These are phyloP conservation scores for Nothomitra cinnamomea DNA, from an alignment of 2,329 filamentous ascomycete genomes.

Conservation along the genomic window DNA sequence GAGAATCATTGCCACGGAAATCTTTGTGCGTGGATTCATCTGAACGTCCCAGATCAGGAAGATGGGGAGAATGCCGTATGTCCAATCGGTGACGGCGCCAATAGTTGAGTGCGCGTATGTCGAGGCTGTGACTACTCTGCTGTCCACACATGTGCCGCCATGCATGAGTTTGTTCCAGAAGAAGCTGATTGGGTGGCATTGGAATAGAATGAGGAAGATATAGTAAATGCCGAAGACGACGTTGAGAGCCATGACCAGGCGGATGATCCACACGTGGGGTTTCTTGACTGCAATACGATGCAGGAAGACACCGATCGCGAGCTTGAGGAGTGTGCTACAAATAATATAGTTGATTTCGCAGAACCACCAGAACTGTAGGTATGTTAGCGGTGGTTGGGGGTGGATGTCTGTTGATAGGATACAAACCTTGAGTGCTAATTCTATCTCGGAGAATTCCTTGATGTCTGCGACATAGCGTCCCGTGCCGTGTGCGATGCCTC, in stretches of 20 bases:
- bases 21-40: slow-evolving; percentile 30
- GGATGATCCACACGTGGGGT: slow-evolving; percentile 21
- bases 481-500: slow-evolving; percentile 17
- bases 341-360: slow-evolving; percentile 26
- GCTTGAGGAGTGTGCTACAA: slow-evolving; percentile 24
- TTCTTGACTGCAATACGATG: slow-evolving; percentile 23
- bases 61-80: slow-evolving; percentile 32
- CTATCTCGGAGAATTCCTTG: not conserved
- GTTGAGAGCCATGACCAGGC: slow-evolving; percentile 16
- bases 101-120: slow-evolving; percentile 31
- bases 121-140: slow-evolving; percentile 24
- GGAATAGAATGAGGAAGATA: slow-evolving; percentile 32
- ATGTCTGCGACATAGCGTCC: slow-evolving; percentile 15
- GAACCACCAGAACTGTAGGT: slow-evolving; percentile 23
- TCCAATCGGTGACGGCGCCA: slow-evolving; percentile 30
- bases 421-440: too few relatives aligned
- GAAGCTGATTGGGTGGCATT: slow-evolving; percentile 31
- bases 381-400: slow-evolving; percentile 14
- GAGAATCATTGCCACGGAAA: slow-evolving; percentile 29
- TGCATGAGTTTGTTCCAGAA: slow-evolving; percentile 29
- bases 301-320: slow-evolving; percentile 26
- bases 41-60: slow-evolving; percentile 34
- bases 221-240: slow-evolving; percentile 22
- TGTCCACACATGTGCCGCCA: slow-evolving; percentile 25
- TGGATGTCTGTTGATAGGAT: too few relatives aligned